Evolutionary conservation across 2,329 filamentous ascomycete genomes (phyloP).

Genomic region (Lecanicillium sp.): DNA sequence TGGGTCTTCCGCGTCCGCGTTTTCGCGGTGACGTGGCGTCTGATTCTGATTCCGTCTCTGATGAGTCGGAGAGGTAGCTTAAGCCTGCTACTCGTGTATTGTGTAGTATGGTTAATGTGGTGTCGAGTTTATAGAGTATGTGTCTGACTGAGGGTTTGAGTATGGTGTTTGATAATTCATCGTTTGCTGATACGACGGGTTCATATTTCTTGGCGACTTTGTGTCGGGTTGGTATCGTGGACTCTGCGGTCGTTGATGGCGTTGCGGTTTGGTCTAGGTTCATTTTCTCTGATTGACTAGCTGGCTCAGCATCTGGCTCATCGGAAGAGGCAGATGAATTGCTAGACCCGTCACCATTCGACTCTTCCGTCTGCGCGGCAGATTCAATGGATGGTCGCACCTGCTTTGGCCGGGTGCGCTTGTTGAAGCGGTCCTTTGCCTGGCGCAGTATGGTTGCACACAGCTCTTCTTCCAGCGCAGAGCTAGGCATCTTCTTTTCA

Average conservation of each 20-base stretch:
- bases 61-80: conserved; percentile 30
- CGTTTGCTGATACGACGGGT: conserved; percentile 60
- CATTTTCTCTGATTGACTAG: no score
- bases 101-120: conserved; percentile 63
- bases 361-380: background rate
- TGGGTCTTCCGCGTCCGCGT: conserved; percentile 8
- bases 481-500: conserved; percentile 42
- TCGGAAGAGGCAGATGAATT: background rate
- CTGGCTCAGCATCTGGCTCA: background rate
- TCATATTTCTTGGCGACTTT: conserved; percentile 21
- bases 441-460: conserved; percentile 56
- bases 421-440: conserved; percentile 58
- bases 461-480: conserved; percentile 62
- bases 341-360: conserved; percentile 4
- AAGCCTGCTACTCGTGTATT: conserved; percentile 48
- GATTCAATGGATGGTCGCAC: conserved; percentile 15
- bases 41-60: conserved; percentile 21
- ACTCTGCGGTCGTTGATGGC: no score
- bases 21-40: conserved; percentile 12
- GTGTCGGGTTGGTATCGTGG: conserved; percentile 3
- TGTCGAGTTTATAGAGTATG: conserved; percentile 62
- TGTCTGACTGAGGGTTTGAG: conserved; percentile 64
- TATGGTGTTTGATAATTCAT: conserved; percentile 56
- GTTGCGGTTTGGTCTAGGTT: conserved; percentile 5
- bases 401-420: conserved; percentile 11